Evolutionary conservation across 2,329 filamentous ascomycete species (phyloP).

Genomic region (Dryadomyces quercivorus): DNA sequence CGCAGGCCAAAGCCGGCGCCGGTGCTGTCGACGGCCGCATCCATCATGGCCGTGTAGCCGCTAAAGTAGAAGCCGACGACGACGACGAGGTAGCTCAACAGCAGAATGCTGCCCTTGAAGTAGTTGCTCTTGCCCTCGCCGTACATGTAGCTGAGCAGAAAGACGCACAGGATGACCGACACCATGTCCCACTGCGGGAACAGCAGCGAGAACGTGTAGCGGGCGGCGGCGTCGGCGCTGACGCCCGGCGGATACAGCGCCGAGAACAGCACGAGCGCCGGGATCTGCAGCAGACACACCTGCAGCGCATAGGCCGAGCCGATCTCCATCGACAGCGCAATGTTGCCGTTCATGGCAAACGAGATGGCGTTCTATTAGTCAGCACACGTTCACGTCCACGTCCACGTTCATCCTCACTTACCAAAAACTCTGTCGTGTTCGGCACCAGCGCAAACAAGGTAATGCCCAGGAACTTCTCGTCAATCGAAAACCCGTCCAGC

Average conservation of each 20-base stretch:
- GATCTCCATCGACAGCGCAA: constrained; percentile 97
- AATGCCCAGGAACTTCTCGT: constrained; percentile 95
- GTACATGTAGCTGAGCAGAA: constrained; percentile 94
- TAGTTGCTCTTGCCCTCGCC: constrained; percentile 99
- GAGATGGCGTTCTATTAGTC: constrained; percentile 78
- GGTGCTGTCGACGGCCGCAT: constrained; percentile 20
- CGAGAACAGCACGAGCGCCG: constrained; percentile 83
- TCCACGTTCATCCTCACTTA: constrained; percentile 30
- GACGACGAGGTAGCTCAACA: constrained; percentile 87
- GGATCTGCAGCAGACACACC: constrained; percentile 89
- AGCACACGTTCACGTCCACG: neutral
- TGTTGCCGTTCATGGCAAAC: constrained; percentile 99
- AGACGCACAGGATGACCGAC: constrained; percentile 89
- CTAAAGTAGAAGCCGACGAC: constrained; percentile 86
- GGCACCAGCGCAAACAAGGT: constrained; percentile 94
- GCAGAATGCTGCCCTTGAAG: constrained; percentile 94
- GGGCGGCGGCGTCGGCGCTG: constrained; percentile 27
- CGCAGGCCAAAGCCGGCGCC: constrained; percentile 19
- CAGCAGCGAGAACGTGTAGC: constrained; percentile 71
- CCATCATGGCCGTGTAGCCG: constrained; percentile 31
- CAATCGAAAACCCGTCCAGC: constrained; percentile 75
- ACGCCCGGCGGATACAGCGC: constrained; percentile 44
- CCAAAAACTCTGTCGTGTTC: constrained; percentile 95
- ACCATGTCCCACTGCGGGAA: constrained; percentile 99
- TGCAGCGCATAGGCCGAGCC: constrained; percentile 94